Conservation (phyloP, 2,329 filamentous ascomycete species). For the Thielaviopsis ethacetica region DNA sequence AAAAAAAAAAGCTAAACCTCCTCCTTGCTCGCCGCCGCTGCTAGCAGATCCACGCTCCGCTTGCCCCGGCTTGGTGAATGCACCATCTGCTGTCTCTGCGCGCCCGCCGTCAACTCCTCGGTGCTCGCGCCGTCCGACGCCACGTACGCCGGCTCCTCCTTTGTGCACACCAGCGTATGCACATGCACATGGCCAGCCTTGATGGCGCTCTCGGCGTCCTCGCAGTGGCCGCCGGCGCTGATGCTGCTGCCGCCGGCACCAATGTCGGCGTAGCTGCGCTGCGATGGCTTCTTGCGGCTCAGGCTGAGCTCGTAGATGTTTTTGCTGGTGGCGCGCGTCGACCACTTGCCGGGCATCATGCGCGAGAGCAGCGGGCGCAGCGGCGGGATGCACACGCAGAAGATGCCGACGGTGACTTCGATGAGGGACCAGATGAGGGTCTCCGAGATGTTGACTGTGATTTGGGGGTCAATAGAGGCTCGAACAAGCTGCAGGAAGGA, state of each 20-base stretch:
- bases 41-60: background rate
- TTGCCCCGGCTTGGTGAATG: background rate
- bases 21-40: background rate
- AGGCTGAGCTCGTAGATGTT: constrained; percentile 6
- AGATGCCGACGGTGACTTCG: constrained; percentile 20
- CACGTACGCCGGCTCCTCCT: constrained; percentile 1
- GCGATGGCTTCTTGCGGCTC: background rate
- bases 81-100: background rate
- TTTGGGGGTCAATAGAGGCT: too few species aligned
- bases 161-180: constrained; percentile 3
- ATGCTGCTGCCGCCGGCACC: too few species aligned
- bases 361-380: constrained; percentile 15
- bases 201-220: background rate
- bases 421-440: constrained; percentile 20
- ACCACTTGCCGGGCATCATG: constrained; percentile 2
- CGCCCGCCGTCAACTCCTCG: background rate
- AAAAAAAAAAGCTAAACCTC: background rate
- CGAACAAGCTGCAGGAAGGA: too few species aligned
- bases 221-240: background rate
- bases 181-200: constrained; percentile 4
- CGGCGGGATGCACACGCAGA: constrained; percentile 20
- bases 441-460: constrained; percentile 17
- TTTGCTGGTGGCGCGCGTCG: background rate
- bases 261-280: background rate
- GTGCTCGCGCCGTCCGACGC: background rate